These are phyloP conservation scores for Canavalia gladiata DNA, from an alignment of 306 rosid species.

Conservation along the genomic window DNA sequence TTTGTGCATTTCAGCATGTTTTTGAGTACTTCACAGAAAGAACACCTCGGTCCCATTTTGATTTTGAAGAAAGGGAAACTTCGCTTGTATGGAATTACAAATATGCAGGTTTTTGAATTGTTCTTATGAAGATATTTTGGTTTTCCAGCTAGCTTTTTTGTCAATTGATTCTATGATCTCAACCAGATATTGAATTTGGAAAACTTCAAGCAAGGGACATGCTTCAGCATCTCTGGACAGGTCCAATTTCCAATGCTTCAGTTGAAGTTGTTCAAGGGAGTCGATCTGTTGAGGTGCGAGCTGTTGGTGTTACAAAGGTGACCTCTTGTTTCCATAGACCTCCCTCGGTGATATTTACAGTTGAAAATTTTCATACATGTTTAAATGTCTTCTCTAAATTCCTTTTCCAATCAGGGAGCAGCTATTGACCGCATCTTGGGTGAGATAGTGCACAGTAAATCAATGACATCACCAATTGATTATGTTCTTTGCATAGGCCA, in stretches of 20 bases:
- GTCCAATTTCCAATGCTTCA: constrained; percentile 90
- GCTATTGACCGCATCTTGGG: constrained; percentile 92
- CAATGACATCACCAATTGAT: constrained; percentile 86
- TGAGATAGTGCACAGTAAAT: constrained; percentile 89
- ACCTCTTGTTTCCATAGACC: constrained; percentile 35
- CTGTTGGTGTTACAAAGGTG: constrained; percentile 93
- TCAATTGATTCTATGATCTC: constrained; percentile 38
- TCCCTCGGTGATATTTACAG: not conserved
- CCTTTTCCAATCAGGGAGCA: constrained; percentile 70
- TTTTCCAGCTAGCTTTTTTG: constrained; percentile 10
- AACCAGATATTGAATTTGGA: constrained; percentile 81
- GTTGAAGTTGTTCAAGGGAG: constrained; percentile 94
- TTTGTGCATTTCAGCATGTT: constrained; percentile 72
- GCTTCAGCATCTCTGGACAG: constrained; percentile 96
- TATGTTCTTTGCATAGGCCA: constrained; percentile 87
- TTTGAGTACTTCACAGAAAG: constrained; percentile 88
- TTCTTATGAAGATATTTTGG: not conserved
- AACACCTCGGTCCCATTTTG: constrained; percentile 82
- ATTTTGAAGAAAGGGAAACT: constrained; percentile 60
- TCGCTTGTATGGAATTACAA: constrained; percentile 97
- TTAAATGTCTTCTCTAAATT: constrained; percentile 3
- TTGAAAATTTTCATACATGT: constrained; percentile 9
- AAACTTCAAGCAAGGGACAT: constrained; percentile 90
- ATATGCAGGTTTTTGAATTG: constrained; percentile 70
- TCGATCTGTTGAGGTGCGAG: constrained; percentile 91